Percentiles rank a stretch among this genome's conserved stretches.
These are phyloP conservation scores for Dictyostelium intermedium DNA, from an alignment of 78 protist genomes.

Conservation along the genomic window DNA sequence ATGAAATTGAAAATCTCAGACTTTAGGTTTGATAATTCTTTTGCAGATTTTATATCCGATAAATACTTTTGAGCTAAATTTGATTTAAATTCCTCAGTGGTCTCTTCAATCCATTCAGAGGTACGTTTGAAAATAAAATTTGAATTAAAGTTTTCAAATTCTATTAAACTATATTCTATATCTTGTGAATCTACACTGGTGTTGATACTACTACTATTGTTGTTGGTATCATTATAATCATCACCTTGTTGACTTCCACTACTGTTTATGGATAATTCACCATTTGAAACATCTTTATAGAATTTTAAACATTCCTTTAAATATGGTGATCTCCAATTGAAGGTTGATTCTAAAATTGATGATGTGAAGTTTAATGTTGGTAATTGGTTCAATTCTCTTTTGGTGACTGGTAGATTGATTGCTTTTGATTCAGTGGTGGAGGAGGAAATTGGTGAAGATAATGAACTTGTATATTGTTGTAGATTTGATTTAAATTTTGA, in stretches of 20 bases:
- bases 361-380: constrained; percentile 60
- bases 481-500: constrained; percentile 8
- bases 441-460: background rate
- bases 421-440: too few relatives aligned
- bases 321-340: constrained; percentile 60
- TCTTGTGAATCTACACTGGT: background rate
- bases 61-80: background rate
- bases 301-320: constrained; percentile 9
- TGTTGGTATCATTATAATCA: background rate
- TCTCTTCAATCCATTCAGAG: constrained; percentile 44
- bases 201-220: background rate
- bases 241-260: background rate
- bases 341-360: constrained; percentile 19
- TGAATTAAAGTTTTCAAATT: constrained; percentile 9
- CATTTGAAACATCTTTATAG: constrained; percentile 11
- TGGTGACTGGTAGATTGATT: background rate
- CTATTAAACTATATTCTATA: constrained; percentile 6
- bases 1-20: constrained; percentile 8
- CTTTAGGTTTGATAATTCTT: constrained; percentile 20
- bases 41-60: background rate
- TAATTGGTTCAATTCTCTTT: background rate
- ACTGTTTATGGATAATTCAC: background rate
- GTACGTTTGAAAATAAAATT: constrained; percentile 5
- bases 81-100: background rate
- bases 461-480: background rate